Conservation (phyloP, 306 rosid genomes). For the Alnus rubra region DNA sequence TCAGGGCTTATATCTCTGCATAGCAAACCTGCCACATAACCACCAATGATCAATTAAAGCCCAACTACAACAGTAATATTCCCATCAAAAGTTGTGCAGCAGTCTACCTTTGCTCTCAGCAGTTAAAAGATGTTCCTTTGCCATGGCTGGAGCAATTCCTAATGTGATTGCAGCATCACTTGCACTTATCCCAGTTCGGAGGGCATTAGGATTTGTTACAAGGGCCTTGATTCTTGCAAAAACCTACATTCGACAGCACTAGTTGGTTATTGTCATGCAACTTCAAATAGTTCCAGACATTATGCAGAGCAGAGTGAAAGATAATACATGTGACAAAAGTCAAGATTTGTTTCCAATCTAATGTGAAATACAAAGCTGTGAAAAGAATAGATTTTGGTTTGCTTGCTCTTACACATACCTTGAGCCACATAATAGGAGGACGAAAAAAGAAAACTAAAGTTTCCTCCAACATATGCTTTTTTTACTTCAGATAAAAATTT, state of each 20-base stretch:
- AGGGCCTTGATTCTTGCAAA: conserved; percentile 71
- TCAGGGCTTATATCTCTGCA: conserved; percentile 94
- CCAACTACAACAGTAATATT: conserved; percentile 1
- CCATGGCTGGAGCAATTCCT: conserved; percentile 96
- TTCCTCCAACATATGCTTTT: background rate
- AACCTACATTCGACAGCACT: conserved; percentile 53
- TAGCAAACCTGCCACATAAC: conserved; percentile 68
- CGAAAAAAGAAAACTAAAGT: background rate
- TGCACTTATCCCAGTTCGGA: conserved; percentile 80
- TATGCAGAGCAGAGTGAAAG: conserved; percentile 17
- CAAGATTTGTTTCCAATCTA: background rate
- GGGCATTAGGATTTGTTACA: conserved; percentile 73
- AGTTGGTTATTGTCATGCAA: conserved; percentile 18
- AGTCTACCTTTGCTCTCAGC: conserved; percentile 87
- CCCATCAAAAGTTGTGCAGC: conserved; percentile 21
- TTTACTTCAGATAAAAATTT: background rate
- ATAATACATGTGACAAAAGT: background rate
- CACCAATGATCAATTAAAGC: conserved; percentile 24
- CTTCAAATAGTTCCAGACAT: conserved; percentile 19
- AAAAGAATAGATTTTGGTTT: background rate
- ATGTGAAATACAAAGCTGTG: background rate
- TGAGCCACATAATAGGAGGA: background rate
- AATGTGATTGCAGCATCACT: conserved; percentile 92
- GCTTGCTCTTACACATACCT: background rate
- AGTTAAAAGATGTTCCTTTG: conserved; percentile 91